Conservation (phyloP, 495 filamentous ascomycete genomes). For the Aspergillus panamensis region DNA sequence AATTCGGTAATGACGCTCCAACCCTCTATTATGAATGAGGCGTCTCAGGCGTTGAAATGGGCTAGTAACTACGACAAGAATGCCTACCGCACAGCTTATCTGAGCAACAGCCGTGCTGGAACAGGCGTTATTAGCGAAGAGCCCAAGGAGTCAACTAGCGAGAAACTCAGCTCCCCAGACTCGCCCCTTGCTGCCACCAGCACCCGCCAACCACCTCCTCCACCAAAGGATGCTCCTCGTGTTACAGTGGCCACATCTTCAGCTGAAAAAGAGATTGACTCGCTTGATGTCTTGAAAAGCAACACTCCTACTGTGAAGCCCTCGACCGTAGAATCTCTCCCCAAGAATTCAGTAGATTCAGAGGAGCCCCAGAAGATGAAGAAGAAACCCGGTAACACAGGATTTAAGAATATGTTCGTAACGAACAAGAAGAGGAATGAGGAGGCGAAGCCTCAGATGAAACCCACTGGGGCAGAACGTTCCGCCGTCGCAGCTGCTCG, state of each 20-base stretch:
- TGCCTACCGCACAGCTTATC: constrained; percentile 73
- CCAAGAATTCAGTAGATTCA: constrained; percentile 29
- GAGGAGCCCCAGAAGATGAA: constrained; percentile 42
- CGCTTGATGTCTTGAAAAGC: constrained; percentile 5
- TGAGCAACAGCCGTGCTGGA: constrained; percentile 66
- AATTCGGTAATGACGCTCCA: constrained; percentile 90
- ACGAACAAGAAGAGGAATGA: constrained; percentile 35
- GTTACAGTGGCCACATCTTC: constrained; percentile 6
- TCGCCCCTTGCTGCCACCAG: constrained; percentile 22
- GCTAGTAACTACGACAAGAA: constrained; percentile 72
- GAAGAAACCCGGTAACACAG: constrained; percentile 46
- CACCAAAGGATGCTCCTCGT: constrained; percentile 27
- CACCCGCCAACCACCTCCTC: constrained; percentile 28
- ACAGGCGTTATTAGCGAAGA: constrained; percentile 48
- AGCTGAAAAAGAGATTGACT: constrained; percentile 8
- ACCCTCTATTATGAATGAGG: constrained; percentile 79
- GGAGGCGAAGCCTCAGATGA: constrained; percentile 32
- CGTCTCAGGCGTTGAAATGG: constrained; percentile 94
- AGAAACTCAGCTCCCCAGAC: constrained; percentile 13
- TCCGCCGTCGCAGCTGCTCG: constrained; percentile 50
- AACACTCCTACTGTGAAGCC: constrained; percentile 26
- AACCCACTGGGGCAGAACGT: constrained; percentile 32
- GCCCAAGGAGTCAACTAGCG: constrained; percentile 12
- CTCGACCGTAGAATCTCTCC: constrained; percentile 23
- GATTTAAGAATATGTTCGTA: constrained; percentile 49